Conservation (phyloP, 257 asterid species). For the Gentiana straminea region DNA sequence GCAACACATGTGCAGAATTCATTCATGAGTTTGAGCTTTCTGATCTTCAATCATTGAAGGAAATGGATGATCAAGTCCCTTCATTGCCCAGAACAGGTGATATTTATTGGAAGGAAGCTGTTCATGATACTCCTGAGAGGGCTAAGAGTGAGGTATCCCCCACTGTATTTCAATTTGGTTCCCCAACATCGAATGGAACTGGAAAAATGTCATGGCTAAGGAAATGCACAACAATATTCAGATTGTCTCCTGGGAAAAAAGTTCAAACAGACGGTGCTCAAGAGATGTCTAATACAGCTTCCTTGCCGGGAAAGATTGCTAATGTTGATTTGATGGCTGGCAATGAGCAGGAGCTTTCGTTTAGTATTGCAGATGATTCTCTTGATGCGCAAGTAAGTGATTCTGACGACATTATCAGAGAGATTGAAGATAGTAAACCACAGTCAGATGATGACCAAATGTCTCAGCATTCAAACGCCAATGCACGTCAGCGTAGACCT, state of each 20-base stretch:
- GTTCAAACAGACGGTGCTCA: slow-evolving; percentile 36
- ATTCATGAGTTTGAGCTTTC: slow-evolving; percentile 60
- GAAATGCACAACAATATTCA: slow-evolving; percentile 74
- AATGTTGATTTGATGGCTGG: slow-evolving; percentile 22
- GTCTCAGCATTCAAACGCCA: slow-evolving; percentile 34
- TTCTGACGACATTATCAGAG: slow-evolving; percentile 32
- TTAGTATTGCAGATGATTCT: slow-evolving; percentile 42
- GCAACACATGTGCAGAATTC: slow-evolving; percentile 60
- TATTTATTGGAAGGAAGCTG: slow-evolving; percentile 49
- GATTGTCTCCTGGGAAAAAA: slow-evolving; percentile 68
- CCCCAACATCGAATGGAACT: slow-evolving; percentile 62
- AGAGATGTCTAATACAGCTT: slow-evolving; percentile 20
- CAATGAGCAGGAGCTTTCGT: slow-evolving; percentile 35
- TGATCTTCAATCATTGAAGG: slow-evolving; percentile 56
- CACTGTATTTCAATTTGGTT: slow-evolving; percentile 30
- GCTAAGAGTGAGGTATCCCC: slow-evolving; percentile 35
- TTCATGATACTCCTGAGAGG: slow-evolving; percentile 30
- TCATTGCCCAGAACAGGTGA: slow-evolving; percentile 53
- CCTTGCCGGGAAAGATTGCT: slow-evolving; percentile 16
- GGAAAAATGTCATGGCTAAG: slow-evolving; percentile 60
- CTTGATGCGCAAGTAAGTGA: slow-evolving; percentile 36
- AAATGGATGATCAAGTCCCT: slow-evolving; percentile 44
- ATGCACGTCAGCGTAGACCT: slow-evolving; percentile 23
- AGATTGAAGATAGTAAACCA: slow-evolving; percentile 35
- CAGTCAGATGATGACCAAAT: slow-evolving; percentile 33